These are phyloP conservation scores for Casaregolazyma lundiana DNA, from an alignment of 1,139 yeast genomes.

Conservation along the genomic window DNA sequence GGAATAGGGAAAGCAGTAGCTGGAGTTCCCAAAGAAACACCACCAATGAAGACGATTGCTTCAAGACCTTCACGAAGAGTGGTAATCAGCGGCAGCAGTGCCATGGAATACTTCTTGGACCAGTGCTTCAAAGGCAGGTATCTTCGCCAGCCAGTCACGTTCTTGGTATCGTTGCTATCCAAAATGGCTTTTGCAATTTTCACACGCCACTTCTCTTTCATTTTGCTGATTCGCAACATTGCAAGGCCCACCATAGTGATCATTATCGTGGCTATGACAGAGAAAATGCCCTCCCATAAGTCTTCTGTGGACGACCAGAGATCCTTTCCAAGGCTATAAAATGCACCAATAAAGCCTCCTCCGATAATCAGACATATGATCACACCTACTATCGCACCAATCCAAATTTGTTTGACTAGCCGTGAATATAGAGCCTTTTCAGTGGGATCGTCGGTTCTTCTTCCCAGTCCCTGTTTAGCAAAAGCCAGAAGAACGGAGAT, in stretches of 20 bases:
- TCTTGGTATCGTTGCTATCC: constrained; percentile 30
- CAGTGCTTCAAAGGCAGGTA: constrained; percentile 35
- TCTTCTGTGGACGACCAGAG: constrained; percentile 86
- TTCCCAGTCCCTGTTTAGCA: constrained; percentile 69
- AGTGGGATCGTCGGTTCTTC: constrained; percentile 40
- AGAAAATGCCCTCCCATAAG: constrained; percentile 88
- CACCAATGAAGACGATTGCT: constrained; percentile 85
- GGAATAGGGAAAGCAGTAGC: constrained; percentile 81
- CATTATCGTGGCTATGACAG: constrained; percentile 75
- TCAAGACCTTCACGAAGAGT: constrained; percentile 85
- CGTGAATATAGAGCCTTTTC: constrained; percentile 49
- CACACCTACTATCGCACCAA: constrained; percentile 70
- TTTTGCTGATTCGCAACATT: constrained; percentile 83
- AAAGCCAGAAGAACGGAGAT: constrained; percentile 88
- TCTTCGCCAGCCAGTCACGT: constrained; percentile 25
- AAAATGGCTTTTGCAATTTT: constrained; percentile 76
- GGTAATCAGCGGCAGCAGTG: constrained; percentile 74
- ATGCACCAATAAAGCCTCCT: constrained; percentile 81
- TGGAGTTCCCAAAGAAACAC: constrained; percentile 75
- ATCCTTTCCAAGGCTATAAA: constrained; percentile 74
- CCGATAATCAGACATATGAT: constrained; percentile 74
- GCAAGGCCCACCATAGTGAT: constrained; percentile 91
- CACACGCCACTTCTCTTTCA: constrained; percentile 89
- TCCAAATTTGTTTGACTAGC: constrained; percentile 70
- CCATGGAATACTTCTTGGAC: constrained; percentile 62